Base-by-base conservation (phyloP, 192 early-diverging fungal species). In the Phycomyces blakesleeanus region DNA sequence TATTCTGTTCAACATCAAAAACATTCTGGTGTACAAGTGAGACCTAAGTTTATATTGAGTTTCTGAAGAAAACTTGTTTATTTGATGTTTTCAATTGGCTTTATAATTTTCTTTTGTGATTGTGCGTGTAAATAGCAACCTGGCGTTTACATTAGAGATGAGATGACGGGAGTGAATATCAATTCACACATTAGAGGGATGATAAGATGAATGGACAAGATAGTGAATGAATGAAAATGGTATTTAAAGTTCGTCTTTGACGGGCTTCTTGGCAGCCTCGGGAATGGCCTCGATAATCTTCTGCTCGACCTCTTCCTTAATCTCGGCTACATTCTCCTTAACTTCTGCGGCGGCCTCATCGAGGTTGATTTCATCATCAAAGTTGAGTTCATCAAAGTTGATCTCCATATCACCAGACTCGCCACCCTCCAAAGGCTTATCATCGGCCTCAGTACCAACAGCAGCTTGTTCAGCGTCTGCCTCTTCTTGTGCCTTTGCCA, bases 181-280 rank as follows among this genome's bases (percentile, higher is more conserved):
- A 7, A 34, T 34, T 34, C 29, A 34, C 29, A 34, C 29, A 34
- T 55, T 55, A 27, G 26, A 55, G 15, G 12, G 34, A 56, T 37
- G 37, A 56, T 11, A 56, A 37, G 38, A 37, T 56, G 38, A 56
- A n/a, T 20, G 29, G 29, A 26, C n/a, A 55, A 55, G 9, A 3
- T 27, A n/a, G 12, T 3, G 2, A 60, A 49, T n/a, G 47, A 12
- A 50, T 27, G 20, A 29, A 50, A 34, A 16, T 3, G 14, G 26
- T 15, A 41, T 73, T 56, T 73, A 73, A 60, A 73, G 64, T 53
- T 73, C 71, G 50, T 73, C 71, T 65, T 73, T 73, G 57, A 68
- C 61, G 42, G 50, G 59, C 34, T 63, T 57, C 25, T 61, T 42
- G 21, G 18, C 40, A 34, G 29, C 29, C 29, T 34, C 29, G 29